phyloP scores from a whole-genome alignment of 331 rosid genomes.

The Malus hybrid region DNA sequence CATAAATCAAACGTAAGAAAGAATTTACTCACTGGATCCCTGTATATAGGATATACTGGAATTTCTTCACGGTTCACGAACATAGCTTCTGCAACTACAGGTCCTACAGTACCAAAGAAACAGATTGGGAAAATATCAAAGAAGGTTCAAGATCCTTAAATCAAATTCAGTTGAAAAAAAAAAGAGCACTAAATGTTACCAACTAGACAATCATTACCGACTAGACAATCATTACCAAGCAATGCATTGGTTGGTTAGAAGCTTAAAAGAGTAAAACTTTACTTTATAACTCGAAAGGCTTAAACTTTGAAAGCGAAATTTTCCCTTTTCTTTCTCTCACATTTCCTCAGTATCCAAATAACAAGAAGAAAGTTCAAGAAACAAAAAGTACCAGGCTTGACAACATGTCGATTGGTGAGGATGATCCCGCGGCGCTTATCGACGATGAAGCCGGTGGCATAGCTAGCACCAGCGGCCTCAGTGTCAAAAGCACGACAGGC shows the following conservation, averaged over 20 bases:
- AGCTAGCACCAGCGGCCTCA: constrained; percentile 79
- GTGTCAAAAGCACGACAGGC: constrained; percentile 91
- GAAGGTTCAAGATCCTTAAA: neutral
- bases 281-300: neutral
- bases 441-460: constrained; percentile 87
- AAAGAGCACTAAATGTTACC: neutral
- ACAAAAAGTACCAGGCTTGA: constrained; percentile 62
- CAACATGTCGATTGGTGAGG: constrained; percentile 94
- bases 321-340: neutral
- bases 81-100: constrained; percentile 94
- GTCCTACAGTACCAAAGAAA: constrained; percentile 55
- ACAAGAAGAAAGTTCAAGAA: neutral
- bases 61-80: constrained; percentile 92
- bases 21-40: constrained; percentile 78
- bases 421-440: constrained; percentile 91
- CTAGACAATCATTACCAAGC: neutral
- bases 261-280: neutral
- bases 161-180: neutral
- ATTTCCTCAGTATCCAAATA: neutral
- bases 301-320: neutral
- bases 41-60: constrained; percentile 80
- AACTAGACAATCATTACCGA: neutral
- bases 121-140: neutral
- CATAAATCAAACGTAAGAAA: neutral
- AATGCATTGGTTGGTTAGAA: neutral